Conservation (phyloP, 2,329 filamentous ascomycete species). For the Sordariomycetes sp. region DNA sequence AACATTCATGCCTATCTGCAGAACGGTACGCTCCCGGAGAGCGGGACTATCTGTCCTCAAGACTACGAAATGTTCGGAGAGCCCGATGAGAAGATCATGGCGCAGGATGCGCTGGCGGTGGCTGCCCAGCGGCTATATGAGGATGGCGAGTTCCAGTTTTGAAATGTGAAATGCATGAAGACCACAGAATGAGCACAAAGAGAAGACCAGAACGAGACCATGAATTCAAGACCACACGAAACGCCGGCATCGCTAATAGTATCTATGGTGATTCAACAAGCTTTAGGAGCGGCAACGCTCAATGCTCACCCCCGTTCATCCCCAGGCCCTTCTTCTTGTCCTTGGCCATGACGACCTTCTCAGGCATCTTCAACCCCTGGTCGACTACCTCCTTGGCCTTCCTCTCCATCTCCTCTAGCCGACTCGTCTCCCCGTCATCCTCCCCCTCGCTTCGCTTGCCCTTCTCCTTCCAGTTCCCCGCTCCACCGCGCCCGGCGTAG, state of each 20-base stretch:
- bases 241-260: no score
- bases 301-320: no score
- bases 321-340: slow-evolving; percentile 6
- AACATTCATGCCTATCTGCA: slow-evolving; percentile 35
- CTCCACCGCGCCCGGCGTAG: slow-evolving; percentile 43
- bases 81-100: slow-evolving; percentile 6
- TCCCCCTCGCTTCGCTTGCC: slow-evolving; percentile 15
- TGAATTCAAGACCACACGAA: no score
- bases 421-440: slow-evolving; percentile 13
- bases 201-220: no score
- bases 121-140: slow-evolving; percentile 5
- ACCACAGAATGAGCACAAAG: no score
- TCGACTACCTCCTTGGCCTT: slow-evolving; percentile 37
- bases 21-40: slow-evolving; percentile 31
- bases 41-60: slow-evolving; percentile 34
- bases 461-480: slow-evolving; percentile 40
- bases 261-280: no score
- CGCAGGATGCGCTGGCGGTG: slow-evolving; percentile 10
- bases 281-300: no score
- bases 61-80: slow-evolving; percentile 33
- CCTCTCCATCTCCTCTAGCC: slow-evolving; percentile 29
- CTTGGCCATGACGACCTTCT: slow-evolving; percentile 28
- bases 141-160: no score
- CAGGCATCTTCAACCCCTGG: slow-evolving; percentile 33
- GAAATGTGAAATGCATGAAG: no score